Percentiles rank a stretch among this genome's conserved stretches.
phyloP scores from a whole-genome alignment of 306 rosid genomes.

The Phaseolus lunatus region DNA sequence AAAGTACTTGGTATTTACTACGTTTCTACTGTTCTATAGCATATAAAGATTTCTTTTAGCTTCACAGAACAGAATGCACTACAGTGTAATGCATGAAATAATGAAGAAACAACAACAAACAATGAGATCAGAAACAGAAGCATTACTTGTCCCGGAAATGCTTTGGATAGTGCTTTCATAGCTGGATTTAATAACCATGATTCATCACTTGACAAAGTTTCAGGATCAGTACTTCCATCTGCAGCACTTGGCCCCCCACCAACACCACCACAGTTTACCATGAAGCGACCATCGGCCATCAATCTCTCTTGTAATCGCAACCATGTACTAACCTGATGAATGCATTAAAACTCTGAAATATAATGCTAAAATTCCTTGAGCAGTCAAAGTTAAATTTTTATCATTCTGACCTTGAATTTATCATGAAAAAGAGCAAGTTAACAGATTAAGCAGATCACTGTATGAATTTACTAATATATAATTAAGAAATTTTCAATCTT shows the following conservation, averaged over 20 bases:
- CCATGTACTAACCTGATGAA: conserved; percentile 73
- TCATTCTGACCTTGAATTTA: neutral
- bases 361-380: conserved; percentile 3
- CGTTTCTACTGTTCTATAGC: neutral
- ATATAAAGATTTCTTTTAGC: neutral
- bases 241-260: conserved; percentile 52
- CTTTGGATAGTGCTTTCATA: conserved; percentile 69
- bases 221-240: conserved; percentile 42
- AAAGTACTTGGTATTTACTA: neutral
- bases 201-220: conserved; percentile 50
- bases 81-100: conserved; percentile 32
- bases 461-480: neutral
- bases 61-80: neutral
- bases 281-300: conserved; percentile 82
- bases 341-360: conserved; percentile 27
- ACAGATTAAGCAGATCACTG: conserved; percentile 2
- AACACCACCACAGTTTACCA: conserved; percentile 92
- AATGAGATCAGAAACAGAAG: conserved; percentile 31
- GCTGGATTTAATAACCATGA: conserved; percentile 66
- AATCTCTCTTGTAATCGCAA: conserved; percentile 63
- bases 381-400: neutral
- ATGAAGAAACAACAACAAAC: conserved; percentile 3
- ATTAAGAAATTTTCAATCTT: conserved; percentile 4
- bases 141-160: conserved; percentile 85
- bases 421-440: neutral